Base-by-base conservation (phyloP, 805 yeast genomes). In the Candida morakotiae region DNA sequence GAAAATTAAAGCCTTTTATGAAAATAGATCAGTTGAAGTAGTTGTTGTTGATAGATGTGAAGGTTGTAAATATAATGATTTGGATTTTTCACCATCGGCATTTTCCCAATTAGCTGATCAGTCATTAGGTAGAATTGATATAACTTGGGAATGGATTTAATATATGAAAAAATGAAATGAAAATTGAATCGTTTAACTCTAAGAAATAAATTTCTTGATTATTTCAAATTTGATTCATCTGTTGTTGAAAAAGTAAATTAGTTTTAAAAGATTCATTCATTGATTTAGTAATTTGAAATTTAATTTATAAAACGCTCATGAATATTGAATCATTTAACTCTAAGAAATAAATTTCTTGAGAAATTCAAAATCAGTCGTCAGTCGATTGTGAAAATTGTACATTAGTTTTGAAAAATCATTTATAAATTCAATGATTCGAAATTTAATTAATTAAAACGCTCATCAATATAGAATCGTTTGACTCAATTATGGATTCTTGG, bases 41-140 rank as follows among this genome's bases (percentile, higher is more conserved):
- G 71, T 72, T 16, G 78, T 78, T 34, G 73, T 67, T 27, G 84
- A 79, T 57, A 60, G 71, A 44, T 79, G 84, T 59, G 73, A 62
- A 37, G 81, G 75, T 17, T 79, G 84, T 51, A 44, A 55, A 18
- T 51, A 57, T 35, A 54, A 73, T 40, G 75, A 69, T 48, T 69
- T 79, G 41, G 84, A 79, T 48, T 64, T 79, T 39, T 73, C 82
- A n/a, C 83, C 83, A 7, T 51, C 73, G 39, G 84, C 84, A 4
- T 79, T 79, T 52, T 37, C 58, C 26, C 49, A 61, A 44, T 58
- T 79, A 42, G 83, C 81, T 11, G 74, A 69, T 48, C 55, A 60
- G 53, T 60, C 54, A 35, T 71, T 66, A 47, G 85, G 84, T 30
- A 70, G 79, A 43, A 68, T 79, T 44, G 57, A 64, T 17, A 67